These are phyloP conservation scores for Myriosclerotinia curreyana DNA, from an alignment of 2,329 filamentous ascomycete species.

Conservation along the genomic window DNA sequence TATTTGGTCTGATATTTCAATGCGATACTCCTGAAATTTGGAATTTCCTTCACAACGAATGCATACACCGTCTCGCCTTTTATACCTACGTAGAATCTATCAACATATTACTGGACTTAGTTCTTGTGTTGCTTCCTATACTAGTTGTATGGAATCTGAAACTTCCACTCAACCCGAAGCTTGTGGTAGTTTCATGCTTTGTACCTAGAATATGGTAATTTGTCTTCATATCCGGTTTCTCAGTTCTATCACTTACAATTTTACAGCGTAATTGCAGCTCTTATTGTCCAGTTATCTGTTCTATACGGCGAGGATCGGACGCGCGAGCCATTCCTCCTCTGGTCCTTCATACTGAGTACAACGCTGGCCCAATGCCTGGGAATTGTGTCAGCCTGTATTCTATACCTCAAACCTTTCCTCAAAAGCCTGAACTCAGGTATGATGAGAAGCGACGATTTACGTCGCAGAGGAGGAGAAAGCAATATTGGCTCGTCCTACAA, in stretches of 20 bases:
- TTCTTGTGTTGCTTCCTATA: slow-evolving; percentile 2
- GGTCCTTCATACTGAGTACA: slow-evolving; percentile 11
- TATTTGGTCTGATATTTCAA: background rate
- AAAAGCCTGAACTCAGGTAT: slow-evolving; percentile 10
- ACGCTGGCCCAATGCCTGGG: slow-evolving; percentile 2
- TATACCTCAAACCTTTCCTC: slow-evolving; percentile 16
- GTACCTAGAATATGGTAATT: slow-evolving; percentile 8
- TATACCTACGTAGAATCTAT: background rate
- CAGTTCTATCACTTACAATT: background rate
- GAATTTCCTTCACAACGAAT: slow-evolving; percentile 1
- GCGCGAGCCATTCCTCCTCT: background rate
- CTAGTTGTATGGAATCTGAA: slow-evolving; percentile 6
- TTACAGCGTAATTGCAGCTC: slow-evolving; percentile 2
- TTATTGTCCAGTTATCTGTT: background rate
- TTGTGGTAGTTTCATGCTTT: slow-evolving; percentile 1
- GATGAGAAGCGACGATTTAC: slow-evolving; percentile 14
- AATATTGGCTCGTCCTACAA: background rate
- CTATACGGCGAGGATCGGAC: background rate
- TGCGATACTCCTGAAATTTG: background rate
- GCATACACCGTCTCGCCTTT: slow-evolving; percentile 2
- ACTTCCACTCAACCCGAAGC: background rate
- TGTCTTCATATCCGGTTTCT: background rate
- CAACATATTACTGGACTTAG: slow-evolving; percentile 1
- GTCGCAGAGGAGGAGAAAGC: background rate
- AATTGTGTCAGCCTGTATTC: slow-evolving; percentile 15